Base-by-base conservation (phyloP, 2,329 filamentous ascomycete genomes). In the Chlorencoelia australis region DNA sequence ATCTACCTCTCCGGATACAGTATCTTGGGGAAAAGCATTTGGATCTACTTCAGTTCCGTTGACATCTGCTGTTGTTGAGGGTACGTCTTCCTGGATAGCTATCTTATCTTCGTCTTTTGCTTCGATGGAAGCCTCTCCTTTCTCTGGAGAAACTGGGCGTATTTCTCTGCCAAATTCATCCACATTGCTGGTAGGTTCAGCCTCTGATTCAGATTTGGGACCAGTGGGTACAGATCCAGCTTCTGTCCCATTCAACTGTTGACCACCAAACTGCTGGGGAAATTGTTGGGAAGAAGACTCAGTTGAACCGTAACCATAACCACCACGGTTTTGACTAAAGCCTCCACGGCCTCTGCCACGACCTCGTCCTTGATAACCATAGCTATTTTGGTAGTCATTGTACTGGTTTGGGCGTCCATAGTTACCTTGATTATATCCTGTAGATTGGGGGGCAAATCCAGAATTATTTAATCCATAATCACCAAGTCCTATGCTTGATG, bases 341-440 rank as follows among this genome's bases (percentile, higher is more conserved):
- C 55, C 60, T 35, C 58, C 57, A 44, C 59, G 56, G 38, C 59
- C 52, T 29, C 57, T 50, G 42, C 61, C 58, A 47, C 62, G 59
- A 33, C 57, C 45, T 40, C 48, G 45, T 37, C 48, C 55, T 52
- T 74, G 73, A 55, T 70, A 65, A 59, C 70, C 75, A 62, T 76
- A 75, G 67, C 75, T 52, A 49, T 51, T 52, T 44, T 50, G 78
- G 67, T 82, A 86, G 67, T 86, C 81, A 79, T 84, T 84, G 73
- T 75, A 79, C 63, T 82, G 66, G 57, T 53, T 54, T 44, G 47
- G 66, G 62, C 78, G 75, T 64, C 78, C 78, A 76, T 82, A 87
- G 73, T 85, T 85, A 78, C 80, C 81, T 76, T 79, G 76, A 73
- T 78, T 81, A 74, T 69, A 79, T 68, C 74, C 82, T 79, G 79